A percentile compares a stretch with the other conserved stretches of the same genome.
phyloP scores from a whole-genome alignment of 441 rosid species.

The Populus tomentosa region DNA sequence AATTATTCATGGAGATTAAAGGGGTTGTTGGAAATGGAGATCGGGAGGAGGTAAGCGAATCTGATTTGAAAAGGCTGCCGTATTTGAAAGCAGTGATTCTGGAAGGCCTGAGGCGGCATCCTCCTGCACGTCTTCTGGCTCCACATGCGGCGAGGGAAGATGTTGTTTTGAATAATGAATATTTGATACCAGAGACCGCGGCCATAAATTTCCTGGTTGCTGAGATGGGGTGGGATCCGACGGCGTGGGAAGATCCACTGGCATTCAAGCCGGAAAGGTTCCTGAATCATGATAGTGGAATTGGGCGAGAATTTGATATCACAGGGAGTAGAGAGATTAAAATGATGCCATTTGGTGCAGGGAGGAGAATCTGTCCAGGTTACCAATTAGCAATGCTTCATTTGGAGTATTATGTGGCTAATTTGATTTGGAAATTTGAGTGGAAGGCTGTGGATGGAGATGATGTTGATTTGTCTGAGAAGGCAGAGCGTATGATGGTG shows the following conservation, averaged over 20 bases:
- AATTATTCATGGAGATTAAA: slow-evolving; percentile 15
- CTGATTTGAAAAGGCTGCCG: slow-evolving; percentile 2
- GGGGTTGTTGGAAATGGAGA: not conserved
- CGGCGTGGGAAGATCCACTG: not conserved
- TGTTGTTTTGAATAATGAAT: not conserved
- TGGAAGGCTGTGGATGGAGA: not conserved
- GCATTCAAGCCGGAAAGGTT: not conserved
- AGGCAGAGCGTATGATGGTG: not conserved
- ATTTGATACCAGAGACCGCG: not conserved
- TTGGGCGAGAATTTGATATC: not conserved
- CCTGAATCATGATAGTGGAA: not conserved
- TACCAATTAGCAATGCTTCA: not conserved
- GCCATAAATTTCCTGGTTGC: not conserved
- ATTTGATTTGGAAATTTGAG: not conserved
- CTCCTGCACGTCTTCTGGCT: not conserved
- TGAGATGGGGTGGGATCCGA: not conserved
- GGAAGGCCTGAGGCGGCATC: slow-evolving; percentile 17
- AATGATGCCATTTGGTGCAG: not conserved
- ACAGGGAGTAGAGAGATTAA: not conserved
- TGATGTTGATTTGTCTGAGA: not conserved
- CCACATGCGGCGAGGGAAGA: not conserved
- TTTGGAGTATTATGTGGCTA: not conserved
- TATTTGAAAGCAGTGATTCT: slow-evolving; percentile 16
- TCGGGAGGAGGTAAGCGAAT: not conserved
- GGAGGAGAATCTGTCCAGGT: not conserved